Percentiles rank a stretch among this genome's conserved stretches.
These are phyloP conservation scores for Colletotrichum sp. DNA, from an alignment of 2,329 filamentous ascomycete species.

Conservation along the genomic window DNA sequence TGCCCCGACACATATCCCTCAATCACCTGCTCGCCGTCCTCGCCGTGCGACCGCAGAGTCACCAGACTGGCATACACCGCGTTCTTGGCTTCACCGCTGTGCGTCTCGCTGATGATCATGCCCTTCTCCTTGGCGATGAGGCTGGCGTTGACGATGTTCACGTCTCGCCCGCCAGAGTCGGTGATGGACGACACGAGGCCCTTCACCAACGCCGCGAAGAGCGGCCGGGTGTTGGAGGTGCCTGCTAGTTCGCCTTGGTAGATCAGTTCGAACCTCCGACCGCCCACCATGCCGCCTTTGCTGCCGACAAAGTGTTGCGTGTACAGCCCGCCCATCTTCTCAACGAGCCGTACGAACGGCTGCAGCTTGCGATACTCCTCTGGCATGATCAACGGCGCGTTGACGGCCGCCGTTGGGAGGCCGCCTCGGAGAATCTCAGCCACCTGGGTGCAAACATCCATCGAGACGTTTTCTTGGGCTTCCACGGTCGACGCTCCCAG, in stretches of 20 bases:
- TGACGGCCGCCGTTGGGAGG: conserved; percentile 78
- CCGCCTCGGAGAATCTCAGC: conserved; percentile 75
- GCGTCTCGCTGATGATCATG: conserved; percentile 76
- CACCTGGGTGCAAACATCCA: conserved; percentile 84
- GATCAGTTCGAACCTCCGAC: conserved; percentile 75
- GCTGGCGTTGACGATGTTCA: conserved; percentile 84
- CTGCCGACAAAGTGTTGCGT: conserved; percentile 72
- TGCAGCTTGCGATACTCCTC: conserved; percentile 81
- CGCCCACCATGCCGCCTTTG: conserved; percentile 54
- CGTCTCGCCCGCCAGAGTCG: conserved; percentile 67
- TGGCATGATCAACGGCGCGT: conserved; percentile 80
- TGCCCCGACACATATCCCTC: conserved; percentile 72
- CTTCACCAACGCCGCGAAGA: conserved; percentile 81
- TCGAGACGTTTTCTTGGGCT: conserved; percentile 83
- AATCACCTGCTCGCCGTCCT: conserved; percentile 51
- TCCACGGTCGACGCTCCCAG: conserved; percentile 81
- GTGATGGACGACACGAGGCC: conserved; percentile 75
- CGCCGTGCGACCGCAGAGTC: conserved; percentile 63
- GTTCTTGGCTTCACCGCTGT: conserved; percentile 65
- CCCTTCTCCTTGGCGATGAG: conserved; percentile 79
- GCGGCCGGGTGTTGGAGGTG: conserved; percentile 76
- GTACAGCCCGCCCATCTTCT: conserved; percentile 81
- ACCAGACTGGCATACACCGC: conserved; percentile 74
- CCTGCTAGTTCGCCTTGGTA: conserved; percentile 78
- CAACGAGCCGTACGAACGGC: conserved; percentile 77